These are phyloP conservation scores for Fusarium sp. DNA, from an alignment of 2,329 filamentous ascomycete genomes.

Conservation along the genomic window DNA sequence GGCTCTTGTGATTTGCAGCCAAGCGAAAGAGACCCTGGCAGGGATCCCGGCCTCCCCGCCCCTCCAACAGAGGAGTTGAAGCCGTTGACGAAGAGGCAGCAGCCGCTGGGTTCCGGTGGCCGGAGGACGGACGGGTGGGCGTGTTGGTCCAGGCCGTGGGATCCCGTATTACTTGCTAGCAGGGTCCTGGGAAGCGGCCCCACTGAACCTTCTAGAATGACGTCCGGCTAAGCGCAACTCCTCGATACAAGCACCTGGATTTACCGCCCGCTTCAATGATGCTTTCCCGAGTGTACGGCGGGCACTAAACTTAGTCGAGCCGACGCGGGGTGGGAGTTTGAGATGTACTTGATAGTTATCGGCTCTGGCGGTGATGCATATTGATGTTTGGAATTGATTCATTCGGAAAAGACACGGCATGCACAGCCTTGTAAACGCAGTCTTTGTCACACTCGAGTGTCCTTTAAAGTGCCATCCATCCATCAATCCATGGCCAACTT, in stretches of 20 bases:
- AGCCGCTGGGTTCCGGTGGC: not conserved
- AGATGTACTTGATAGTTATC: not conserved
- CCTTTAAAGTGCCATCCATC: not conserved
- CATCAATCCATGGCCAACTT: not conserved
- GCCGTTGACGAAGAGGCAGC: constrained; percentile 17
- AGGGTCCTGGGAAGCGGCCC: constrained; percentile 40
- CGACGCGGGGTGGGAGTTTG: constrained; percentile 24
- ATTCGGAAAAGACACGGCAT: not conserved
- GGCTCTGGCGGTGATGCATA: constrained; percentile 2
- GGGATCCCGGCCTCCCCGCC: constrained; percentile 17
- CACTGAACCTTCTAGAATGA: constrained; percentile 62
- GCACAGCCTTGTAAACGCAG: not conserved
- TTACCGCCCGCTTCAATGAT: constrained; percentile 11
- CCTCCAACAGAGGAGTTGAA: not conserved
- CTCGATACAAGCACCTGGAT: constrained; percentile 44
- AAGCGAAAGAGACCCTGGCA: constrained; percentile 23
- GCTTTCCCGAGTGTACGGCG: constrained; percentile 25
- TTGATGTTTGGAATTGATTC: constrained; percentile 11
- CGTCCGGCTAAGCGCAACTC: constrained; percentile 50
- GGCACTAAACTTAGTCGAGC: constrained; percentile 41
- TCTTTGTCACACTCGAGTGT: not conserved
- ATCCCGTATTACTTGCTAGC: not conserved
- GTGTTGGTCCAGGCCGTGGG: not conserved
- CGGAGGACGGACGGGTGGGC: constrained; percentile 16
- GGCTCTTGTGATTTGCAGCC: constrained; percentile 37